Evolutionary conservation across 2,329 filamentous ascomycete species (phyloP), one percentile per base, ranked within the genome.

Genomic region (Achaetomium macrosporum): DNA sequence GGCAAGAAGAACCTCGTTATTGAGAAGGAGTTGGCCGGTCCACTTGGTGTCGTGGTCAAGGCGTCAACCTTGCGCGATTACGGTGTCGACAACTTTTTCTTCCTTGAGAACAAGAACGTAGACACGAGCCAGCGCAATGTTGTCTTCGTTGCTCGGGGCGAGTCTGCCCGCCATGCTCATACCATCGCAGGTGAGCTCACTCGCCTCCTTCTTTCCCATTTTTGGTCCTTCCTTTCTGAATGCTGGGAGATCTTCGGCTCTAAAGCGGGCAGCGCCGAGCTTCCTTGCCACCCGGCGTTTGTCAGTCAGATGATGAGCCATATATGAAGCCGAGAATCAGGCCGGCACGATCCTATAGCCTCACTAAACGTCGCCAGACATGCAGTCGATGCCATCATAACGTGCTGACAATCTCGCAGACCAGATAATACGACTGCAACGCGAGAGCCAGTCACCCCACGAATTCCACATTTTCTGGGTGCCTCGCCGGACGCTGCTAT

Each of bases 1-100:
- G 95, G 95, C 63, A 99, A 97, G 82, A 99, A 99, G 79, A 97
- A 96, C 66, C 77, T 99, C 57, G 88, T 99, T 48, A 86, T 99
- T 66, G 92, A 97, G 69, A 88, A 87, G 70, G 85, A 85, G 63
- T 79, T 99, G 63, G 90, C 92, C 61, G 93, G 92, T 20, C 89
- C 91, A 30, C 81, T 99, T 61, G 90, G 91, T 55, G 79, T 92
- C 55, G 86, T 99, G 61, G 90, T 95, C 73, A 96, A 96, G 69
- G 95, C 96, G 66, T 92, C 92, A 19, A 92, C 88, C 10, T 79
- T 96, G 15, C 90, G 97, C 67, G 93, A 99, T 66, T 96, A 97
- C 73, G 95, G 95, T 30, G 91, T 99, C 61, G 91, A 97, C 71
- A 95, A 95, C 70, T 89, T 96, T 61, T 99, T 97, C 76, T 87